Evolutionary conservation across 1,284 basidiomycete genomes (phyloP).

Genomic region (Neotropicomus parvogracilis): DNA sequence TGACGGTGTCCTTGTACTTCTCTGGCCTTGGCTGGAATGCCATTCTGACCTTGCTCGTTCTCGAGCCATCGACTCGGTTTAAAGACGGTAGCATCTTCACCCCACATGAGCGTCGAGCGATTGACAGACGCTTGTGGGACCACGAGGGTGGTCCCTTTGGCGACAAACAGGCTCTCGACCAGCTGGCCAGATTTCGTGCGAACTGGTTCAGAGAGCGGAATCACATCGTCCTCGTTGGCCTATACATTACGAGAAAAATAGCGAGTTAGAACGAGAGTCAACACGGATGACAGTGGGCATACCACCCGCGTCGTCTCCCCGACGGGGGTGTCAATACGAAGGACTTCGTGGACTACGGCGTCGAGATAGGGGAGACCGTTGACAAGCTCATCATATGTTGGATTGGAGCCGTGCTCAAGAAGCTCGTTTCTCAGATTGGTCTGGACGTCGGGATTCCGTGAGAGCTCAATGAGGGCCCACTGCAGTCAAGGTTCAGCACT

Average conservation of each 20-base stretch:
- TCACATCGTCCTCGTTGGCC: constrained; percentile 47
- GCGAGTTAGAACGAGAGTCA: not conserved
- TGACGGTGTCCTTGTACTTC: constrained; percentile 41
- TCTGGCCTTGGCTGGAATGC: constrained; percentile 27
- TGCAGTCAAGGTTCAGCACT: not conserved
- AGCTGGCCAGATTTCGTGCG: constrained; percentile 35
- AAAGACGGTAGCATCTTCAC: constrained; percentile 35
- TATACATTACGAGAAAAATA: no score
- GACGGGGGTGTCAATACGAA: constrained; percentile 17
- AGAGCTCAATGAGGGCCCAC: constrained; percentile 33
- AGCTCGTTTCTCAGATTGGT: constrained; percentile 43
- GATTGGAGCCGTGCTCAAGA: constrained; percentile 24
- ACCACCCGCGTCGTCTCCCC: constrained; percentile 8
- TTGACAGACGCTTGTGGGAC: constrained; percentile 46
- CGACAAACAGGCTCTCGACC: constrained; percentile 39
- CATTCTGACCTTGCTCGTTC: constrained; percentile 8
- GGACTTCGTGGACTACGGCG: constrained; percentile 28
- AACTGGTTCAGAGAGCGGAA: constrained; percentile 39
- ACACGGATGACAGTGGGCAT: not conserved
- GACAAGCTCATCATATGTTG: constrained; percentile 26
- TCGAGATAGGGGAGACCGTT: constrained; percentile 33
- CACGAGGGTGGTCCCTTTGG: constrained; percentile 41
- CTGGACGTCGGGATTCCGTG: constrained; percentile 33
- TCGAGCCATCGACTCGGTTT: constrained; percentile 39
- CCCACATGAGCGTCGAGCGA: constrained; percentile 46